Evolutionary conservation across 2,329 filamentous ascomycete genomes (phyloP), one percentile per base, ranked within the genome.

Genomic region (Paramyrothecium sp.): DNA sequence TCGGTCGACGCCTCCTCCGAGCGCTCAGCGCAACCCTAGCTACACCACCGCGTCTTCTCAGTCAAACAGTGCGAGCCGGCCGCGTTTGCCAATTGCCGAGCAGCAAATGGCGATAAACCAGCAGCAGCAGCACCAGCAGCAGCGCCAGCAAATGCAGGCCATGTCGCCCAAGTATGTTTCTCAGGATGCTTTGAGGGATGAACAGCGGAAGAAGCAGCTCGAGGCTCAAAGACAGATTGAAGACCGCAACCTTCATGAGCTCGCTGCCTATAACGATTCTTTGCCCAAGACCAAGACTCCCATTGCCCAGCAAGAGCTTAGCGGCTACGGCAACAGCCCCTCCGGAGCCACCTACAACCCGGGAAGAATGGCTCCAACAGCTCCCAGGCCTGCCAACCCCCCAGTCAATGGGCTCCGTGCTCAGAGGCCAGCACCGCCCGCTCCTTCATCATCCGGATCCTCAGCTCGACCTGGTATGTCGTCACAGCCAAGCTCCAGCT

Each of bases 181-280:
- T 3, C 78, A 81, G 20, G 80, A 84, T 55, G 70, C 75, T 34
- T 62, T 76, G 53, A 78, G 80, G 71, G 80, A 88, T 41, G 82
- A 87, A 60, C 79, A 85, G 65, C 82, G 84, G 34, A 83, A 87
- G 67, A 84, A 86, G 66, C 85, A 89, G 67, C 68, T 80, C 7
- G 86, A 89, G 62, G 76, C 82, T 33, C 84, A 87, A 63, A 76
- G 78, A 33, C 79, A 84, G 61, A 77, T 81, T 2, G 84, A 87
- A 61, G 89, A 92, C 65, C 85, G 88, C 66, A 83, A 83, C 55
- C 83, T 90, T 55, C 85, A 89, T 62, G 92, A 97, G 54, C 81
- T 91, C 64, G 92, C 95, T 69, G 91, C 87, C 19, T 97, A 97
- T 74, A 97, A 98, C 72, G 90, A 91, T 38, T 92, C 91, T 22